These are phyloP conservation scores for Ogataea wickerhamii DNA, from an alignment of 805 yeast genomes.

Conservation along the genomic window DNA sequence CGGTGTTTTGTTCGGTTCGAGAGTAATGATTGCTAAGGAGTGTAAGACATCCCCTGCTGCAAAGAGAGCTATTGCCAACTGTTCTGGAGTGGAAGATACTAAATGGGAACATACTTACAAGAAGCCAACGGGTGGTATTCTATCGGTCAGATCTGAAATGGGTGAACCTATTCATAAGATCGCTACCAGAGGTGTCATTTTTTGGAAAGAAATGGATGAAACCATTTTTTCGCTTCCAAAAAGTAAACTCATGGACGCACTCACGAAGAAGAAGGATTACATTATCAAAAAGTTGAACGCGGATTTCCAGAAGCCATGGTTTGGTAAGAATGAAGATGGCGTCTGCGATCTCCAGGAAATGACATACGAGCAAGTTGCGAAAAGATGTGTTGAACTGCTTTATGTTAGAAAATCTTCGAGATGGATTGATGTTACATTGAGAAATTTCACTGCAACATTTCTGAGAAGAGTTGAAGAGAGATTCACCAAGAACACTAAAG, in stretches of 20 bases:
- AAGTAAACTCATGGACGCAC: constrained; percentile 76
- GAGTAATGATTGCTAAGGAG: constrained; percentile 97
- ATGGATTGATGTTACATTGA: constrained; percentile 86
- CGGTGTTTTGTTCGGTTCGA: constrained; percentile 92
- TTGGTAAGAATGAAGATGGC: constrained; percentile 71
- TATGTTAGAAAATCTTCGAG: constrained; percentile 71
- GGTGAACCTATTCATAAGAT: constrained; percentile 99
- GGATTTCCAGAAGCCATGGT: constrained; percentile 98
- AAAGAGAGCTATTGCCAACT: constrained; percentile 83
- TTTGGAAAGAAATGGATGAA: constrained; percentile 97
- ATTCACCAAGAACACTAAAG: constrained; percentile 56
- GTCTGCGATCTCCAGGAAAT: constrained; percentile 90
- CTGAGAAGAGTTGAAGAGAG: constrained; percentile 97
- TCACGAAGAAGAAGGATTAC: constrained; percentile 78
- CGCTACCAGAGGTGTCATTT: constrained; percentile 95
- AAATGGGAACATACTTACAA: constrained; percentile 95
- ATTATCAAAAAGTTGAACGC: constrained; percentile 83
- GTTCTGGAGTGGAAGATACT: constrained; percentile 83
- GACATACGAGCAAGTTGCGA: constrained; percentile 90
- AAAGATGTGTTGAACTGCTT: constrained; percentile 83
- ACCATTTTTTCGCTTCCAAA: constrained; percentile 90
- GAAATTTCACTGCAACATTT: constrained; percentile 83
- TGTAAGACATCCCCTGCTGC: constrained; percentile 93
- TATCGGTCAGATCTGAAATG: constrained; percentile 97
- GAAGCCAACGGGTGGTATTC: constrained; percentile 94